Evolutionary conservation across 1,139 yeast species (phyloP).

Genomic region (Chernovozyma sophiae-reginae): DNA sequence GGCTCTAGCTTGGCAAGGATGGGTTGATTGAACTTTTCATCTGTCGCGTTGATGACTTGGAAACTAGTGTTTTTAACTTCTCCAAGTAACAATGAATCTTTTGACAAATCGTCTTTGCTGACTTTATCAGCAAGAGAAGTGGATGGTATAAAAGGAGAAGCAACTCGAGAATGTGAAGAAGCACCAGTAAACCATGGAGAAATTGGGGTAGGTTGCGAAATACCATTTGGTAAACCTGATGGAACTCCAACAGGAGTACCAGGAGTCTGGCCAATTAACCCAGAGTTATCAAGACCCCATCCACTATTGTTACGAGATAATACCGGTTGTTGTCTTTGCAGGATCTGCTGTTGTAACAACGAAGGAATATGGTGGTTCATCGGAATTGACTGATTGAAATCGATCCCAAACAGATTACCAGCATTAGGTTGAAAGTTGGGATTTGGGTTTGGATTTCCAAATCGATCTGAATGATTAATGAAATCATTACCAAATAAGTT

Average conservation of each 20-base stretch:
- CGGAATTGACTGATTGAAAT: constrained; percentile 9
- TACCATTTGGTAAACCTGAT: constrained; percentile 13
- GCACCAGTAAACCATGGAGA: constrained; percentile 40
- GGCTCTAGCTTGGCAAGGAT: neutral
- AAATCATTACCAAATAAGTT: constrained; percentile 26
- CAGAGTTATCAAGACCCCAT: constrained; percentile 36
- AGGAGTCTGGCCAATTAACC: constrained; percentile 20
- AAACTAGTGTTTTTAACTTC: too few species aligned
- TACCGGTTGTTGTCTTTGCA: constrained; percentile 27
- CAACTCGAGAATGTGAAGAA: constrained; percentile 31
- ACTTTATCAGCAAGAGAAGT: constrained; percentile 3
- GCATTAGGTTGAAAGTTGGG: constrained; percentile 7
- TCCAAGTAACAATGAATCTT: neutral
- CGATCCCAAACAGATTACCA: constrained; percentile 21
- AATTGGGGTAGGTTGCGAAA: constrained; percentile 34
- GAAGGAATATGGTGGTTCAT: constrained; percentile 23
- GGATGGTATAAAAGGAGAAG: constrained; percentile 34
- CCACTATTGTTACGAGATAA: constrained; percentile 35
- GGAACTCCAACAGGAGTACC: constrained; percentile 27
- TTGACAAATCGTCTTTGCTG: neutral
- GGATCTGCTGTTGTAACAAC: constrained; percentile 31
- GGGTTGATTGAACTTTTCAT: neutral
- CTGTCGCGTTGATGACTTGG: too few species aligned
- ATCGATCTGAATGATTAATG: constrained; percentile 21
- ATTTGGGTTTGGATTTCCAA: constrained; percentile 12